A percentile compares a stretch with the other conserved stretches of the same genome.
phyloP scores from a whole-genome alignment of 768 basidiomycete species.

The Panaeolus papilionaceus region DNA sequence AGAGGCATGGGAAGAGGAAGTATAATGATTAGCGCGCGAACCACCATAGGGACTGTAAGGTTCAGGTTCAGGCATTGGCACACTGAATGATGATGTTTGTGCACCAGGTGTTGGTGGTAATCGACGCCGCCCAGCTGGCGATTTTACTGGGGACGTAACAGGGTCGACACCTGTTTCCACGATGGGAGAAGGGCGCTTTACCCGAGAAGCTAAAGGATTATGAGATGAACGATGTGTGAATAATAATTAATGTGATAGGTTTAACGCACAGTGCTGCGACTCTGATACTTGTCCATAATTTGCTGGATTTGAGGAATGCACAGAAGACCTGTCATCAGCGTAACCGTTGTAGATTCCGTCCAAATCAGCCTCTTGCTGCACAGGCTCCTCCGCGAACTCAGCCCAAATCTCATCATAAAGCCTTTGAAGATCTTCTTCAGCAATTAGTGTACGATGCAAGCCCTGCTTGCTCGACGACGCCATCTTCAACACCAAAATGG shows the following conservation, averaged over 20 bases:
- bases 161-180: constrained; percentile 26
- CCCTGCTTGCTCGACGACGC: constrained; percentile 25
- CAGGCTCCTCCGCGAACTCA: constrained; percentile 58
- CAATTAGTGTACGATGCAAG: constrained; percentile 45
- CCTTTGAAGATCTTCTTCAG: constrained; percentile 74
- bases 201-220: constrained; percentile 21
- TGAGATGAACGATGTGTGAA: not conserved
- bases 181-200: constrained; percentile 27
- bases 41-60: constrained; percentile 36
- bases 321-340: constrained; percentile 29
- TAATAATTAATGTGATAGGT: not conserved
- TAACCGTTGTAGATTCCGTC: constrained; percentile 47
- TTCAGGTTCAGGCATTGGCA: constrained; percentile 52
- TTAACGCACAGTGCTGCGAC: constrained; percentile 5
- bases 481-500: constrained; percentile 20
- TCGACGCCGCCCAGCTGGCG: constrained; percentile 39
- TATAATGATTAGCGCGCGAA: constrained; percentile 22
- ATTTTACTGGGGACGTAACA: constrained; percentile 32
- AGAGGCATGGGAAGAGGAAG: constrained; percentile 23
- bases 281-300: constrained; percentile 21
- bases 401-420: constrained; percentile 81
- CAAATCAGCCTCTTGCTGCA: constrained; percentile 37
- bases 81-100: constrained; percentile 30
- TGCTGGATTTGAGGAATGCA: constrained; percentile 21
- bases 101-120: constrained; percentile 51